Evolutionary conservation across 1,139 yeast genomes (phyloP), one percentile per base, ranked within the genome.

Genomic region (Scheffersomyces parashehatae): DNA sequence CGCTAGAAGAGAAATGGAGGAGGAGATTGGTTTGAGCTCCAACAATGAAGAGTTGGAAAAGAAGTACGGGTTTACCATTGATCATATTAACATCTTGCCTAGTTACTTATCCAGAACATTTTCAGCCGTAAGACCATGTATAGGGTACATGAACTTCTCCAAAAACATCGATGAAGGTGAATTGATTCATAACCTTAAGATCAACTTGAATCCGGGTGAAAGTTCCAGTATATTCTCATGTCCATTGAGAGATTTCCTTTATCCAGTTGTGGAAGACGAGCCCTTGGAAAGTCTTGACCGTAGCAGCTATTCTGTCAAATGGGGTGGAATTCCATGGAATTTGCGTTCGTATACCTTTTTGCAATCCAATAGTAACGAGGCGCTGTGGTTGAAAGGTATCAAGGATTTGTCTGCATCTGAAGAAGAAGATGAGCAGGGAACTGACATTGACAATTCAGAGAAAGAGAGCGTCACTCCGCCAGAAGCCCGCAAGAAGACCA

Each of bases 1-100:
- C 31, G 83, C 96, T 1, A 70, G 95, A 48, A 70, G 97, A 39
- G 97, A 90, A 64, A 83, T 89, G 56, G 81, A 76, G 50, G 97
- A 90, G 61, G 97, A 90, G 60, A 88, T 89, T 40, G 97, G 97
- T 0, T 63, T 90, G 11, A 77, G 81, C 5, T 66, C 74, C 14
- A 67, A 74, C 54, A 77, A 83, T 52, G 70, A 64, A 0, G 63
- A 61, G 11, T 65, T 85, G 37, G 54, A 64, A 28, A 55, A 61
- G 5, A 64, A 75, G 33, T 76, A 65, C 52, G 86, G 85, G 0
- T 76, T 83, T 56, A 63, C 67, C 36, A 67, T 87, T 41, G 85
- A 83, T 44, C 78, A 78, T 46, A 59, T 86, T 32, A 77, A 79
- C 40, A 68, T 77, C 6, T 61, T 89, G 55, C 96, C 97, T 1